Base-by-base conservation (phyloP, 2,329 filamentous ascomycete species). In the Exophiala aquamarina region DNA sequence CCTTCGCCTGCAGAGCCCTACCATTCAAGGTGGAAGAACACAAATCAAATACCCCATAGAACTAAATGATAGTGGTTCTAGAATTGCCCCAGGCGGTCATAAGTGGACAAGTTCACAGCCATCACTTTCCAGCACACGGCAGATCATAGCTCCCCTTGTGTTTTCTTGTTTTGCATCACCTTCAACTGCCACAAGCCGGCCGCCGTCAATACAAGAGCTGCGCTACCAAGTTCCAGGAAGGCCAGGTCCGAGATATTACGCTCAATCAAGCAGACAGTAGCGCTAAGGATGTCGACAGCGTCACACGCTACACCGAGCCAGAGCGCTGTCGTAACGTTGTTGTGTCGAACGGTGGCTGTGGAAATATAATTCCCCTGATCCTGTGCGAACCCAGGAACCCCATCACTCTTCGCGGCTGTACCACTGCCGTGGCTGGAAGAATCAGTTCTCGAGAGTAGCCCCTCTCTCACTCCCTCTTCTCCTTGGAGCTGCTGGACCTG, bases 301-400 rank as follows among this genome's bases (percentile, higher is more conserved):
- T 49, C 47, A 26, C 41, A 44, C 13, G 35, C 17, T 28, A 44
- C 23, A 3, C 47, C 47, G 20, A 49, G 35, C 47, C 47, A 49
- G 1, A 49, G n/a, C 11, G 47, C 47, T 3, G 47, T 37, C 14
- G 19, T n/a, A 13, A 37, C 35, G 19, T 20, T 37, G 8, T 37
- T 8, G 10, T 6, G 10, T 18, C 15, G 15, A 13, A 37, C 35
- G 7, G 35, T 37, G 7, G 15, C 9, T 19, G 17, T 28, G 32
- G 17, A 43, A 32, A 18, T 13, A 38, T 3, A 29, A 20, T n/a
- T 26, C 2, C 21, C 23, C 21, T n/a, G 34, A 2, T 17, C 11
- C 18, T 21, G 14, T 8, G 31, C 15, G 11, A 37, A 11, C 14
- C 33, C 14, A 3, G 3, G 15, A 8, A 10, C 34, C 2, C 14